Evolutionary conservation across 352 stramenopile genomes (phyloP).

Genomic region (Phytophthora fragariaefolia): DNA sequence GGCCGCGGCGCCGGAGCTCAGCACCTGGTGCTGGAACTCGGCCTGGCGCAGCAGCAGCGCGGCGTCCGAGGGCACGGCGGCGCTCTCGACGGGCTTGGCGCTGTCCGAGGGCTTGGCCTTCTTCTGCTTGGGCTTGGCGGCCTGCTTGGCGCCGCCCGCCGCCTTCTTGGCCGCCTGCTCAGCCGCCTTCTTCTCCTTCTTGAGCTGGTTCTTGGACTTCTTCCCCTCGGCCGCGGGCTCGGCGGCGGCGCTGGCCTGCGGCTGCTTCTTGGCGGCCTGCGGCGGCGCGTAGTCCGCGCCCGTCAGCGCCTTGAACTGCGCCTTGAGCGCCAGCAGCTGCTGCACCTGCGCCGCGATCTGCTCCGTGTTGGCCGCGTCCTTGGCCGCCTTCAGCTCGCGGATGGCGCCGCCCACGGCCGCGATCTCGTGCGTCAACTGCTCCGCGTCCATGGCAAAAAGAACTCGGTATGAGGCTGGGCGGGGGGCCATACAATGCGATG

Average conservation of each 20-base stretch:
- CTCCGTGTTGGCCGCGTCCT: slow-evolving; percentile 60
- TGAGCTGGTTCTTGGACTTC: slow-evolving; percentile 89
- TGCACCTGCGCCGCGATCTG: slow-evolving; percentile 54
- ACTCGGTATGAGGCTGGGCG: slow-evolving; percentile 7
- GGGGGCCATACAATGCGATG: slow-evolving; percentile 23
- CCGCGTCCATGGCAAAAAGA: slow-evolving; percentile 41
- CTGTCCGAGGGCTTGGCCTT: slow-evolving; percentile 77
- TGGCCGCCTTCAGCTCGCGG: slow-evolving; percentile 81
- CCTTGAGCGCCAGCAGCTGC: slow-evolving; percentile 77
- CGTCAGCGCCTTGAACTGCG: slow-evolving; percentile 81
- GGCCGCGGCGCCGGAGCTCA: slow-evolving; percentile 52
- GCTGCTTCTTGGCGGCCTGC: slow-evolving; percentile 45
- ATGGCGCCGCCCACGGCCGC: slow-evolving; percentile 78
- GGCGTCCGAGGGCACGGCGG: slow-evolving; percentile 55
- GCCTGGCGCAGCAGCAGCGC: slow-evolving; percentile 78
- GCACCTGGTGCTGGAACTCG: slow-evolving; percentile 75
- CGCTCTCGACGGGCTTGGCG: slow-evolving; percentile 68
- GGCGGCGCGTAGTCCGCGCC: slow-evolving; percentile 73
- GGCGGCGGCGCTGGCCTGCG: slow-evolving; percentile 27
- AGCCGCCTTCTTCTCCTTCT: slow-evolving; percentile 89
- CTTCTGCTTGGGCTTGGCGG: slow-evolving; percentile 49
- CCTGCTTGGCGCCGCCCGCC: slow-evolving; percentile 30
- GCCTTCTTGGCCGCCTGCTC: slow-evolving; percentile 71
- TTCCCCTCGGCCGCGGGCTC: slow-evolving; percentile 29
- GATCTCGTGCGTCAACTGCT: slow-evolving; percentile 65